A percentile compares a stretch with the other conserved stretches of the same genome.
Conservation (phyloP, 176 grass and related monocot genomes). For the Poa pratensis region DNA sequence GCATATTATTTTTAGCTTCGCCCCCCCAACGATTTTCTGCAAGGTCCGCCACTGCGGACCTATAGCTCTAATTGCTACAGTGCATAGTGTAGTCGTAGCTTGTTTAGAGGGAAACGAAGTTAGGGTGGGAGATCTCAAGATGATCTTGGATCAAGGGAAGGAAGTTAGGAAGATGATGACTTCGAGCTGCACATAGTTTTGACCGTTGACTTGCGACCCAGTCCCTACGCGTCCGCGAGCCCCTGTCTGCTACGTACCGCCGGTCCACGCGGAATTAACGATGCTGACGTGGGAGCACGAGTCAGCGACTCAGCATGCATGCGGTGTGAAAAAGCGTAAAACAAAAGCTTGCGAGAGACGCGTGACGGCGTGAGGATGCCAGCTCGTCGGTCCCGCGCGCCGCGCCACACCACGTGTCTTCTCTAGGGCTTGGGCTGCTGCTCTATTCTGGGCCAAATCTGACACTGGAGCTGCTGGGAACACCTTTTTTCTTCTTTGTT, state of each 20-base stretch:
- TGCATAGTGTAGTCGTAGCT: no score
- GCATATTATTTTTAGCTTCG: no score
- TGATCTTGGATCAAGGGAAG: neutral
- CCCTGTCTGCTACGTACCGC: neutral
- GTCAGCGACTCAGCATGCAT: neutral
- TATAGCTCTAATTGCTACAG: no score
- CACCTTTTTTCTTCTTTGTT: no score
- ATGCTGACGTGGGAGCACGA: neutral
- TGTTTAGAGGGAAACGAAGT: neutral
- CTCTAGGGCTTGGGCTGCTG: neutral
- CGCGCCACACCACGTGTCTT: neutral
- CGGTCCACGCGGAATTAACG: neutral
- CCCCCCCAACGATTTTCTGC: no score
- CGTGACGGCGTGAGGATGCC: neutral
- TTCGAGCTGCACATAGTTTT: neutral
- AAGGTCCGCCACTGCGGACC: no score
- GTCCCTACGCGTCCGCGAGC: neutral
- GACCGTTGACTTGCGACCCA: conserved; percentile 1
- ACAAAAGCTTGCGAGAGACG: neutral
- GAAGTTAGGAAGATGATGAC: neutral
- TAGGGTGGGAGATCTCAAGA: conserved; percentile 12
- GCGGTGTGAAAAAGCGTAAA: conserved; percentile 13
- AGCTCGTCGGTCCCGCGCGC: conserved; percentile 9
- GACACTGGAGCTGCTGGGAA: no score
- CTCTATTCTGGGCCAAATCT: no score